Percentiles rank a stretch among this genome's conserved stretches.
Conservation (phyloP, 306 rosid species). For the Astragalus glycyphyllos region DNA sequence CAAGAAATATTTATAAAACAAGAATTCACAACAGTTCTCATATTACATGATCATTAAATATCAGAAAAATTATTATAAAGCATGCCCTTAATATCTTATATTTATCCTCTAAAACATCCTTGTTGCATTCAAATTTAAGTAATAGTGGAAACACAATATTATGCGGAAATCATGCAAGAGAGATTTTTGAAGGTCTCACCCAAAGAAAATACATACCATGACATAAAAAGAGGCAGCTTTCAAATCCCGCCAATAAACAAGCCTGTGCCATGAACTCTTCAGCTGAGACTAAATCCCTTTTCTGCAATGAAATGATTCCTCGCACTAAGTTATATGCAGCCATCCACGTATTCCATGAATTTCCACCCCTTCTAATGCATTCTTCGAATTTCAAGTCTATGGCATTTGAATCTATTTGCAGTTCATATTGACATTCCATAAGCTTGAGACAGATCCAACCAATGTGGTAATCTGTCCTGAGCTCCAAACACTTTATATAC, state of each 20-base stretch:
- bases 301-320: constrained; percentile 62
- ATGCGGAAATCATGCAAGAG: neutral
- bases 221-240: constrained; percentile 76
- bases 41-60: neutral
- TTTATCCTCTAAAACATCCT: constrained; percentile 1
- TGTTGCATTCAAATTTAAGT: constrained; percentile 29
- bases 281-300: constrained; percentile 68
- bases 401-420: constrained; percentile 52
- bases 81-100: neutral
- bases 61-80: constrained; percentile 11
- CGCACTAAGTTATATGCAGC: constrained; percentile 66
- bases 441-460: constrained; percentile 92
- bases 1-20: constrained; percentile 4
- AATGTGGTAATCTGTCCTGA: constrained; percentile 67
- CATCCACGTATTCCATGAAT: constrained; percentile 60
- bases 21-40: neutral
- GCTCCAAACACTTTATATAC: constrained; percentile 71
- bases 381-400: constrained; percentile 61
- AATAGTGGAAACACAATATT: constrained; percentile 7
- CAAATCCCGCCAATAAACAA: constrained; percentile 67
- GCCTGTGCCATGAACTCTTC: constrained; percentile 75
- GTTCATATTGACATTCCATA: constrained; percentile 58
- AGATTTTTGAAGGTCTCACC: constrained; percentile 19
- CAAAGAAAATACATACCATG: constrained; percentile 64
- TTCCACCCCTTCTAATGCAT: constrained; percentile 51